Percentiles rank a stretch among this genome's conserved stretches.
These are phyloP conservation scores for Boehmeria nivea DNA, from an alignment of 306 rosid genomes.

Conservation along the genomic window DNA sequence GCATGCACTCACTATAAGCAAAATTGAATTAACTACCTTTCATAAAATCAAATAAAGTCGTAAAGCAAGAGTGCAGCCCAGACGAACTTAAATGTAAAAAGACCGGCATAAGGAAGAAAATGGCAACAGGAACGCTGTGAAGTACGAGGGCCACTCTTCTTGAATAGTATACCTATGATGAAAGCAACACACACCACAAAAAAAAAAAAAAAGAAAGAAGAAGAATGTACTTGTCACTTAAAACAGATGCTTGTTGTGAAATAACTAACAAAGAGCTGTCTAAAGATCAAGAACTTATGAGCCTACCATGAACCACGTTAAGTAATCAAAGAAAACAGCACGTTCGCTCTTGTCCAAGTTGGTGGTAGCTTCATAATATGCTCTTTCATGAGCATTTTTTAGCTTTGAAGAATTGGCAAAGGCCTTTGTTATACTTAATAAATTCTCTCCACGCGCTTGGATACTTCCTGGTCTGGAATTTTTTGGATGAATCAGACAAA, in stretches of 20 bases:
- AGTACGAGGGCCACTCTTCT: conserved; percentile 70
- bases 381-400: conserved; percentile 44
- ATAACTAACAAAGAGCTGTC: conserved; percentile 18
- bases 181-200: conserved; percentile 24
- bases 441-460: conserved; percentile 98
- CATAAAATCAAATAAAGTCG: conserved; percentile 52
- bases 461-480: conserved; percentile 89
- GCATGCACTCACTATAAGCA: too few species aligned
- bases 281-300: conserved; percentile 20
- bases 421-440: conserved; percentile 74
- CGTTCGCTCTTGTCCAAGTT: conserved; percentile 42
- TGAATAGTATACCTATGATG: conserved; percentile 70
- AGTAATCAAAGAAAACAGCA: conserved; percentile 89
- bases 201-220: too few species aligned
- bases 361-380: conserved; percentile 33
- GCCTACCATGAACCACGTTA: conserved; percentile 89
- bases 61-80: conserved; percentile 43
- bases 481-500: conserved; percentile 41
- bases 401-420: conserved; percentile 73
- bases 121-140: conserved; percentile 68
- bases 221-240: conserved; percentile 9
- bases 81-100: conserved; percentile 29
- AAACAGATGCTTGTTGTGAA: conserved; percentile 18
- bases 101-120: conserved; percentile 51
- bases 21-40: conserved; percentile 47